Evolutionary conservation across 352 stramenopile genomes (phyloP).

Genomic region (Phytophthora sp.): DNA sequence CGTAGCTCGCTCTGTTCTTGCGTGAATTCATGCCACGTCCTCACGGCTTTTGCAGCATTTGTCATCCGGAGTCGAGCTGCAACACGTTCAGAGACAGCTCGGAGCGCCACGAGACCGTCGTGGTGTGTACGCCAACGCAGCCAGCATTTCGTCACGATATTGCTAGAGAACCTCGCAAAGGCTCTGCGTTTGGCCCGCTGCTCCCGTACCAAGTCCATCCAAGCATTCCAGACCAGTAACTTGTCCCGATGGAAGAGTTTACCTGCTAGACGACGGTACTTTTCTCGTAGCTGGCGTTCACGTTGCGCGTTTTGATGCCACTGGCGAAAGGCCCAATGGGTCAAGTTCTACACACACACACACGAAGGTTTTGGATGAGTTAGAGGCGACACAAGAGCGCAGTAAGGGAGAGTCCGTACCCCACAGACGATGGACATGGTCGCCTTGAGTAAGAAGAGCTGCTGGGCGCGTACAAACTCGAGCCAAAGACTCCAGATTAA

Average conservation of each 20-base stretch:
- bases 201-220: slow-evolving; percentile 57
- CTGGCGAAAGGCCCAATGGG: slow-evolving; percentile 72
- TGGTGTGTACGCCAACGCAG: slow-evolving; percentile 58
- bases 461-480: slow-evolving; percentile 61
- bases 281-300: slow-evolving; percentile 49
- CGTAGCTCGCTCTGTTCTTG: slow-evolving; percentile 56
- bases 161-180: slow-evolving; percentile 64
- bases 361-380: too few relatives aligned
- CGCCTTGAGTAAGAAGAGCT: slow-evolving; percentile 72
- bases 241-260: slow-evolving; percentile 68
- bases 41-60: slow-evolving; percentile 49
- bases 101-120: slow-evolving; percentile 45
- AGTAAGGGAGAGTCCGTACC: slow-evolving; percentile 30
- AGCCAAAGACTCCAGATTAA: slow-evolving; percentile 60
- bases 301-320: slow-evolving; percentile 55
- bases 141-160: slow-evolving; percentile 71
- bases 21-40: slow-evolving; percentile 72
- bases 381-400: too few relatives aligned
- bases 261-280: slow-evolving; percentile 50
- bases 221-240: slow-evolving; percentile 61
- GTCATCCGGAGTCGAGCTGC: slow-evolving; percentile 49
- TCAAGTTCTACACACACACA: slow-evolving; percentile 48
- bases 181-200: slow-evolving; percentile 67
- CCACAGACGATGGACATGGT: slow-evolving; percentile 73
- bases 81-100: slow-evolving; percentile 50